Conservation (phyloP, 352 stramenopile species). For the Globisporangium irregulare region DNA sequence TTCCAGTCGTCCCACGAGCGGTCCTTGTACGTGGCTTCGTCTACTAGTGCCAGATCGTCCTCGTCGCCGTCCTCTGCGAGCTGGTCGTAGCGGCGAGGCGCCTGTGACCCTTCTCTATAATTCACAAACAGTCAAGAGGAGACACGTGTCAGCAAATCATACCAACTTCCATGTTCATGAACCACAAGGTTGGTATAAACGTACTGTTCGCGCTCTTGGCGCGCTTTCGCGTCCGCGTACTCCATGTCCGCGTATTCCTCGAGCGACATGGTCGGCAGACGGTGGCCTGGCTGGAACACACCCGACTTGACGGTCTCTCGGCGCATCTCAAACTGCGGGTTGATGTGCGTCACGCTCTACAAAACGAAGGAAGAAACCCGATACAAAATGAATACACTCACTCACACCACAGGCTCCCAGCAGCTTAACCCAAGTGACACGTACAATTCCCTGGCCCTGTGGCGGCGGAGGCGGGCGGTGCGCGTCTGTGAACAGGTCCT, state of each 20-base stretch:
- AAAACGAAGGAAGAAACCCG: constrained; percentile 12
- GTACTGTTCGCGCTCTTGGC: constrained; percentile 76
- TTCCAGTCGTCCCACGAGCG: constrained; percentile 97
- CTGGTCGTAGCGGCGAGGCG: constrained; percentile 90
- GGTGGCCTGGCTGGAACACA: constrained; percentile 96
- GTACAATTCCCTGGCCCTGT: constrained; percentile 79
- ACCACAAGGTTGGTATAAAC: constrained; percentile 8
- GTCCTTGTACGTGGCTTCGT: constrained; percentile 92
- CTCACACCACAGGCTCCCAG: not conserved
- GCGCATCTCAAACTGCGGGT: constrained; percentile 84
- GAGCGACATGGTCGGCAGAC: constrained; percentile 94
- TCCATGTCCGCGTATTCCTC: constrained; percentile 92
- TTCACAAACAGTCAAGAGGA: constrained; percentile 7
- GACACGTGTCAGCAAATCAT: not conserved
- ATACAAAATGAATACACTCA: constrained; percentile 2
- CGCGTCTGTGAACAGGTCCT: constrained; percentile 69
- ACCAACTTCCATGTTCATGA: not conserved
- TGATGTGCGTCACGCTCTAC: constrained; percentile 82
- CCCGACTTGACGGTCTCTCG: constrained; percentile 80
- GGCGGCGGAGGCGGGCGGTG: constrained; percentile 53
- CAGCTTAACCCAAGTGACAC: not conserved
- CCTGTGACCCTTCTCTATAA: constrained; percentile 50
- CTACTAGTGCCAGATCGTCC: constrained; percentile 90
- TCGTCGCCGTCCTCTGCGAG: constrained; percentile 94
- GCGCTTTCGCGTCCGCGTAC: constrained; percentile 83